Evolutionary conservation across 768 basidiomycete species (phyloP).

Genomic region (Leccinum rimulosum): DNA sequence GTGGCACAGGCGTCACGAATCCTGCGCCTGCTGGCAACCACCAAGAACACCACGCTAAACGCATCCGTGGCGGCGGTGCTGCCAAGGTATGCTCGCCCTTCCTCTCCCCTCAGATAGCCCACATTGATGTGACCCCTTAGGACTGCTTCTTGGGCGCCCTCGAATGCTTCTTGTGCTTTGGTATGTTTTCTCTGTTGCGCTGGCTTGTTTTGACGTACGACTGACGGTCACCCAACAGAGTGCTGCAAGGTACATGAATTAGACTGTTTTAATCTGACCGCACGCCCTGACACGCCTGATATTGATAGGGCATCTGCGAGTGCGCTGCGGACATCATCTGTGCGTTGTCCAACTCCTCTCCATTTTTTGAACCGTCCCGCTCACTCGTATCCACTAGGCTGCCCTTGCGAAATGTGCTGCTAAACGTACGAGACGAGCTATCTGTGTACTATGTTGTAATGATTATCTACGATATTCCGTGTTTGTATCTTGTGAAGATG

Average conservation of each 20-base stretch:
- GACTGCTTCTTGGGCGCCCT: conserved; percentile 64
- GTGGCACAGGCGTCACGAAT: conserved; percentile 44
- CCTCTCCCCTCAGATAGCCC: neutral
- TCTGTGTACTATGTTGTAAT: conserved; percentile 10
- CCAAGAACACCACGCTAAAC: conserved; percentile 45
- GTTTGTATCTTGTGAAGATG: conserved; percentile 11
- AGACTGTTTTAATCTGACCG: neutral
- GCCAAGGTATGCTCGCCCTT: conserved; percentile 46
- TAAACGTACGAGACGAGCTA: conserved; percentile 26
- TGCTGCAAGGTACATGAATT: conserved; percentile 58
- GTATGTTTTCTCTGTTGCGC: conserved; percentile 36
- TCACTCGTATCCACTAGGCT: conserved; percentile 44
- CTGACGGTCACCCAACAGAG: conserved; percentile 37
- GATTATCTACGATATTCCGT: neutral
- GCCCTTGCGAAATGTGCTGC: conserved; percentile 80
- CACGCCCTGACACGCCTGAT: neutral
- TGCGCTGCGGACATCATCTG: conserved; percentile 69
- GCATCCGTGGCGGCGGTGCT: conserved; percentile 71
- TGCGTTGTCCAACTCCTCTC: conserved; percentile 34
- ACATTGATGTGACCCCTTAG: conserved; percentile 31
- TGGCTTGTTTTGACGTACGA: neutral
- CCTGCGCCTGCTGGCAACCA: conserved; percentile 42
- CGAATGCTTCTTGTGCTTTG: conserved; percentile 73
- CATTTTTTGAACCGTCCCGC: neutral
- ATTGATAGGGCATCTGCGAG: conserved; percentile 62